Evolutionary conservation across 2,329 filamentous ascomycete genomes (phyloP), one percentile per base, ranked within the genome.

Genomic region (Neodidymelliopsis sp.): DNA sequence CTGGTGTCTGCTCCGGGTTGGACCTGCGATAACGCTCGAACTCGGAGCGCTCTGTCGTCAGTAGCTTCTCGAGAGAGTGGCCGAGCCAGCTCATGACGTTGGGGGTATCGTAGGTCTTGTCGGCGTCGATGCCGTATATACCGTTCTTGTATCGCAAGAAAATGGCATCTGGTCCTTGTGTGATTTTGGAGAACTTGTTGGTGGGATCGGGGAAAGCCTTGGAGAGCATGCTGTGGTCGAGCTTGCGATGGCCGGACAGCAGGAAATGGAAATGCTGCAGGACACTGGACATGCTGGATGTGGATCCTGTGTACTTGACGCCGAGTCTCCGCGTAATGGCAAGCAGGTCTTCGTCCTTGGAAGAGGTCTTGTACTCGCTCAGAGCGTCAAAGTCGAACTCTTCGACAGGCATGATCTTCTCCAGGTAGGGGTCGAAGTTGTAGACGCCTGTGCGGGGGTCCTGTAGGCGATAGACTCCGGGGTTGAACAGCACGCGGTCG

Each of bases 401-500:
- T 2, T 84, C 79, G 12, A 94, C 86, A 2, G 94, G 92, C 91
- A 97, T 97, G 62, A 99, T 95, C 41, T 85, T 86, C 52, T 91
- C 85, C 15, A 99, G 81, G 66, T 97, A 97, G 0, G 95, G 94
- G 67, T 99, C 93, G 64, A 99, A 99, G 70, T 99, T 99, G 80
- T 86, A 99, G 6, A 97, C 91, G 13, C 86, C 83, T 28, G 93
- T 91, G 49, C 90, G 84, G 18, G 88, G 86, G 70, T 99, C 94
- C 73, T 96, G 92, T 40, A 99, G 82, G 39, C 90, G 87, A 70
- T 97, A 96, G 27, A 97, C 90, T 16, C 94, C 79, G 57, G 75
- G 82, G 72, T 97, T 99, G 81, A 99, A 99, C 2, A 99, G 77
- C n/a, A 95, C 93, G 47, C 91, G 83, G 54, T 96, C 90, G 23